phyloP scores from a whole-genome alignment of 257 asterid genomes.

The Przewalskia tangutica region DNA sequence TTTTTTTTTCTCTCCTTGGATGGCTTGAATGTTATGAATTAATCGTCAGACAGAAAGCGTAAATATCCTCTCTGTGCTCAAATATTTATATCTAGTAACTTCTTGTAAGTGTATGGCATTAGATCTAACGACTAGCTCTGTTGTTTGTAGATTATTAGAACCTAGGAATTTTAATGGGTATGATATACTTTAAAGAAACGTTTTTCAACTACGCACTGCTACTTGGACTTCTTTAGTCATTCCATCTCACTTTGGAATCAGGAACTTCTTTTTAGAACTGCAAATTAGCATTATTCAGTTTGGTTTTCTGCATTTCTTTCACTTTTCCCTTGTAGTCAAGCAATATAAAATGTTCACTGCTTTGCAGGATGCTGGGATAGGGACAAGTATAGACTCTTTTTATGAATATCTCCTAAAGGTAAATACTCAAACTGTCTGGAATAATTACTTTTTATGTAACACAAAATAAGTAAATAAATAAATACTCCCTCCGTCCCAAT shows the following conservation, averaged over 20 bases:
- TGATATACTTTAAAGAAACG: neutral
- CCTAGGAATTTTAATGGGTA: neutral
- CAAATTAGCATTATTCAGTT: neutral
- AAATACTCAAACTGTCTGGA: conserved; percentile 10
- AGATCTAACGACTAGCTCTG: neutral
- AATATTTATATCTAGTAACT: neutral
- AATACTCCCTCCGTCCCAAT: no score
- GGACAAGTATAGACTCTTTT: conserved; percentile 97
- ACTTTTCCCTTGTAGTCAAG: neutral
- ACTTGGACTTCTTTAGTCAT: neutral
- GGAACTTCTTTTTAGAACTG: neutral
- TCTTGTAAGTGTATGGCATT: neutral
- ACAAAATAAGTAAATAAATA: neutral
- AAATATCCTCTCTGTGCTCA: neutral
- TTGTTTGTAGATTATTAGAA: neutral
- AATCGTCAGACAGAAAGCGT: neutral
- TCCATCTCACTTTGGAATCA: neutral
- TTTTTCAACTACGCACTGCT: neutral
- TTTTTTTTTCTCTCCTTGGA: neutral
- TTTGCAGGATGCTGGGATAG: conserved; percentile 98
- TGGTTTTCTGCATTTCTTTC: neutral
- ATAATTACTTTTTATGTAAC: neutral
- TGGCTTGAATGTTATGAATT: neutral
- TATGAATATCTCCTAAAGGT: conserved; percentile 96
- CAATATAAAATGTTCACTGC: conserved; percentile 19